These are phyloP conservation scores for Tephrocybe sp. DNA, from an alignment of 768 basidiomycete species.

Conservation along the genomic window DNA sequence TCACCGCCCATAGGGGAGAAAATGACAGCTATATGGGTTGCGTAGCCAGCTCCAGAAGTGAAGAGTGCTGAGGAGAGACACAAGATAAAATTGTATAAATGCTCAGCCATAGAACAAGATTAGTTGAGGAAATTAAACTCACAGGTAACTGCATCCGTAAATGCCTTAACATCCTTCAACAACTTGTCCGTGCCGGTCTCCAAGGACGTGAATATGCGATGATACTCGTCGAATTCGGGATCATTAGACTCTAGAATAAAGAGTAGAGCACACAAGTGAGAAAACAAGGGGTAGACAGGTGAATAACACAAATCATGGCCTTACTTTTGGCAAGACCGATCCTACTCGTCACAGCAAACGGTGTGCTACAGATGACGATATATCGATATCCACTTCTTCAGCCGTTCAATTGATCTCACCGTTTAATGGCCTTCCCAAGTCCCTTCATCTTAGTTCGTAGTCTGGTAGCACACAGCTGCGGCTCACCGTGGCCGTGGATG, in stretches of 20 bases:
- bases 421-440: slow-evolving; percentile 9
- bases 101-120: slow-evolving; percentile 1
- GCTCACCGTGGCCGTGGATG: background rate
- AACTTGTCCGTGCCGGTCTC: slow-evolving; percentile 86
- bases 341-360: slow-evolving; percentile 83
- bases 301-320: slow-evolving; percentile 18
- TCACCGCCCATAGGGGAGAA: slow-evolving; percentile 72
- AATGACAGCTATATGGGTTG: slow-evolving; percentile 57
- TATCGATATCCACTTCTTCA: background rate
- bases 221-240: slow-evolving; percentile 87
- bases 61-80: slow-evolving; percentile 51
- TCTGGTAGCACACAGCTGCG: background rate
- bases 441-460: slow-evolving; percentile 65
- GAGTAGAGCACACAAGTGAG: background rate
- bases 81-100: background rate
- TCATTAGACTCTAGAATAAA: slow-evolving; percentile 63
- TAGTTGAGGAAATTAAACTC: slow-evolving; percentile 21
- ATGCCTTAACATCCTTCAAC: slow-evolving; percentile 87
- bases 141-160: slow-evolving; percentile 81
- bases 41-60: slow-evolving; percentile 60
- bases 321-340: slow-evolving; percentile 93
- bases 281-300: background rate
- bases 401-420: slow-evolving; percentile 47
- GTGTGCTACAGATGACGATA: slow-evolving; percentile 59
- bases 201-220: slow-evolving; percentile 70